These are phyloP conservation scores for Mycena maculata DNA, from an alignment of 768 basidiomycete species.

Conservation along the genomic window DNA sequence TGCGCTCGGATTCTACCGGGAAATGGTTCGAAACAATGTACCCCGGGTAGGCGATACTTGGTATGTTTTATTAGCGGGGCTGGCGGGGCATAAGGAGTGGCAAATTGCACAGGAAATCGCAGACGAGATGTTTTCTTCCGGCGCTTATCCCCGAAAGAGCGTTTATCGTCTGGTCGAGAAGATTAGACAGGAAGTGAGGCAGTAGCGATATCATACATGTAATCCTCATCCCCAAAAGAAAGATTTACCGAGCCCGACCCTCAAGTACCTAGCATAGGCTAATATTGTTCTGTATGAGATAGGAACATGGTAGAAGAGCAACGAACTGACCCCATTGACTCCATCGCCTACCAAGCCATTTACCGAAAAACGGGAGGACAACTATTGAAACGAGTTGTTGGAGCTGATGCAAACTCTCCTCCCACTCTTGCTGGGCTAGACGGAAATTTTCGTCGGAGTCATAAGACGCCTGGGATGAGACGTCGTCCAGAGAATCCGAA, in stretches of 20 bases:
- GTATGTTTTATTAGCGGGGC: constrained; percentile 78
- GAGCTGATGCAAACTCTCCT: constrained; percentile 88
- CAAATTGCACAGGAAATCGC: constrained; percentile 68
- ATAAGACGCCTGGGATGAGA: constrained; percentile 65
- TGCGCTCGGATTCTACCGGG: constrained; percentile 69
- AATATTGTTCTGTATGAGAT: constrained; percentile 29
- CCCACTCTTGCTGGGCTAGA: constrained; percentile 91
- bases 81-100: constrained; percentile 71
- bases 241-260: constrained; percentile 68
- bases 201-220: constrained; percentile 44
- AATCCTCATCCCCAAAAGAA: constrained; percentile 66
- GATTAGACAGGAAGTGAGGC: constrained; percentile 53
- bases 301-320: constrained; percentile 6
- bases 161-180: constrained; percentile 62
- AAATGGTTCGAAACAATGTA: constrained; percentile 65
- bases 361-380: constrained; percentile 87
- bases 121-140: constrained; percentile 64
- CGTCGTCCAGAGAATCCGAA: constrained; percentile 67
- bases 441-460: constrained; percentile 79
- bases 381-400: constrained; percentile 84
- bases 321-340: constrained; percentile 81
- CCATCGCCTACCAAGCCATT: constrained; percentile 88
- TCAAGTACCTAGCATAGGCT: constrained; percentile 81
- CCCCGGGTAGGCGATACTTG: constrained; percentile 74
- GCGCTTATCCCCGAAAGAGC: constrained; percentile 57